phyloP scores from a whole-genome alignment of 805 yeast genomes.

The Ogataea polymorpha region DNA sequence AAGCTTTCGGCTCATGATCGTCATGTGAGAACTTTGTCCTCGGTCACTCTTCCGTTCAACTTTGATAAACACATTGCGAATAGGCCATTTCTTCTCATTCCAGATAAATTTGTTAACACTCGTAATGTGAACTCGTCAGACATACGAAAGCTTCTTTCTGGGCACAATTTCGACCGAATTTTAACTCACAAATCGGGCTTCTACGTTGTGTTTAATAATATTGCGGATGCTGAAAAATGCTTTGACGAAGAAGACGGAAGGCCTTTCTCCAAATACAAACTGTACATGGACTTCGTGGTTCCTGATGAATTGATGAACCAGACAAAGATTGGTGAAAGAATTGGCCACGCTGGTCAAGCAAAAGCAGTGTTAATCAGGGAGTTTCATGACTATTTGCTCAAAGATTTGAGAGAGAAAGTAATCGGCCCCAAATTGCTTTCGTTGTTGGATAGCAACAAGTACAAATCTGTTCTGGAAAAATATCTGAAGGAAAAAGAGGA shows the following conservation, averaged over 20 bases:
- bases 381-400: slow-evolving; percentile 56
- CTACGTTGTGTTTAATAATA: slow-evolving; percentile 63
- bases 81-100: slow-evolving; percentile 56
- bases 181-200: slow-evolving; percentile 64
- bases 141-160: slow-evolving; percentile 54
- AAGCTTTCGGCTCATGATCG: slow-evolving; percentile 29
- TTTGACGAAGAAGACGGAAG: slow-evolving; percentile 60
- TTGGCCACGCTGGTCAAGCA: slow-evolving; percentile 54
- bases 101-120: slow-evolving; percentile 47
- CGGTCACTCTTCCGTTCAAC: slow-evolving; percentile 43
- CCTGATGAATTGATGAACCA: slow-evolving; percentile 39
- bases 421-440: slow-evolving; percentile 68
- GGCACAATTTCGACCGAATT: slow-evolving; percentile 65
- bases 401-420: slow-evolving; percentile 71
- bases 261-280: slow-evolving; percentile 42
- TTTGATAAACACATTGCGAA: slow-evolving; percentile 48
- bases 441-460: slow-evolving; percentile 54
- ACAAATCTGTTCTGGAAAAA: slow-evolving; percentile 46
- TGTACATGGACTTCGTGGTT: slow-evolving; percentile 57
- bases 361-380: slow-evolving; percentile 57
- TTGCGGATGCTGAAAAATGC: slow-evolving; percentile 57
- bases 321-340: slow-evolving; percentile 28
- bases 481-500: slow-evolving; percentile 29
- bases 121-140: slow-evolving; percentile 50
- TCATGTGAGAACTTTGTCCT: slow-evolving; percentile 29